phyloP scores from a whole-genome alignment of 2,329 filamentous ascomycete genomes.

The Cercospora sojina region DNA sequence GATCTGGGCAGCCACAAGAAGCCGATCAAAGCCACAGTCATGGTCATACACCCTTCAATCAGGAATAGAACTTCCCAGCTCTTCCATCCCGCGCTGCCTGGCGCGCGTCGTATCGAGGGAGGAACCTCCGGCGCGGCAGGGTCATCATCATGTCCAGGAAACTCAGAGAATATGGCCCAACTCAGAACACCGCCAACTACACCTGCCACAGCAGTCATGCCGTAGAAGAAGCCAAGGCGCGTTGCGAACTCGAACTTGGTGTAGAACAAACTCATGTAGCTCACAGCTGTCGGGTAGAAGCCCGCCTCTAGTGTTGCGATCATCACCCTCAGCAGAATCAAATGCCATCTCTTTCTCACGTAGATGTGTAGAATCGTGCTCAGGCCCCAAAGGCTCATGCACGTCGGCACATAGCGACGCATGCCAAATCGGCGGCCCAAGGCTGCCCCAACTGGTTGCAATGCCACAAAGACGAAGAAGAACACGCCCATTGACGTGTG shows the following conservation, averaged over 20 bases:
- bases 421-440: constrained; percentile 59
- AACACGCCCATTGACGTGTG: constrained; percentile 58
- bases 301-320: constrained; percentile 55
- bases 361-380: constrained; percentile 51
- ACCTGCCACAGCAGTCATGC: constrained; percentile 57
- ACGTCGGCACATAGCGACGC: constrained; percentile 56
- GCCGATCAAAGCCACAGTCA: constrained; percentile 47
- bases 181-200: constrained; percentile 57
- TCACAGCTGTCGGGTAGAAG: constrained; percentile 59
- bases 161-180: constrained; percentile 51
- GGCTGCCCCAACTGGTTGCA: constrained; percentile 58
- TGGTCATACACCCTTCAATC: constrained; percentile 50
- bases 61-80: constrained; percentile 55
- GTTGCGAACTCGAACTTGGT: constrained; percentile 58
- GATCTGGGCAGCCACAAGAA: constrained; percentile 54
- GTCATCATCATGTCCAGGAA: constrained; percentile 29
- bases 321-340: constrained; percentile 47
- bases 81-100: constrained; percentile 38
- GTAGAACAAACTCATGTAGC: constrained; percentile 60
- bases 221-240: constrained; percentile 57
- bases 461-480: constrained; percentile 59
- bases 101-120: constrained; percentile 13
- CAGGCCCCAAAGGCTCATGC: constrained; percentile 57
- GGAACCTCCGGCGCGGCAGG: constrained; percentile 7
- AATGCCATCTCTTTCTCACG: constrained; percentile 49